phyloP scores from a whole-genome alignment of 169 alveolate species.

The Plasmodium vivax region DNA sequence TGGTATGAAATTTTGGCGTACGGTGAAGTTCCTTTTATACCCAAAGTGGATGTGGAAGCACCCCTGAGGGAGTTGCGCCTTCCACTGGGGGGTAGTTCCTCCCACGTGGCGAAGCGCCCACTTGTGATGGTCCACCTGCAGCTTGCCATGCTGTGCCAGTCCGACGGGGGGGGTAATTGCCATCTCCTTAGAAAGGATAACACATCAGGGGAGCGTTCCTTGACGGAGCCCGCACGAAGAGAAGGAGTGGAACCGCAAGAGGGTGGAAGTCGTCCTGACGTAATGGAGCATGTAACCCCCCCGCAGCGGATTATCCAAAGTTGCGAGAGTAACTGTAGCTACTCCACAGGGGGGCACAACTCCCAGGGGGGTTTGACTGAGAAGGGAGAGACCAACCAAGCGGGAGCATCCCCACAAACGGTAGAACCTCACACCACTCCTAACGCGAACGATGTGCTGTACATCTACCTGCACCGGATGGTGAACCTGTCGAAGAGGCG shows the following conservation, averaged over 20 bases:
- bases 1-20: slow-evolving; percentile 41
- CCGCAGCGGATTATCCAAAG: not conserved
- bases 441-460: slow-evolving; percentile 10
- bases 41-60: not conserved
- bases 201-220: not conserved
- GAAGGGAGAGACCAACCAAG: not conserved
- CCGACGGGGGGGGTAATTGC: not conserved
- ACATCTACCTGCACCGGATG: slow-evolving; percentile 33
- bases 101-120: not conserved
- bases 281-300: not conserved
- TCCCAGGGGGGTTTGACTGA: not conserved
- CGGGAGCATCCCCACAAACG: not conserved
- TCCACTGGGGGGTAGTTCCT: not conserved
- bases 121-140: not conserved
- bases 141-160: not conserved
- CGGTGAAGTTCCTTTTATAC: slow-evolving; percentile 33
- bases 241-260: not conserved
- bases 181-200: not conserved
- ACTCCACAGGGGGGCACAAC: not conserved
- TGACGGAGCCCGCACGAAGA: not conserved
- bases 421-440: not conserved
- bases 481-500: slow-evolving; percentile 16
- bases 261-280: not conserved
- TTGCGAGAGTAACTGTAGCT: not conserved
- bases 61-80: slow-evolving; percentile 1